A percentile compares a stretch with the other conserved stretches of the same genome.
phyloP scores from a whole-genome alignment of 2,329 filamentous ascomycete species.

The Fusarium newnesense region DNA sequence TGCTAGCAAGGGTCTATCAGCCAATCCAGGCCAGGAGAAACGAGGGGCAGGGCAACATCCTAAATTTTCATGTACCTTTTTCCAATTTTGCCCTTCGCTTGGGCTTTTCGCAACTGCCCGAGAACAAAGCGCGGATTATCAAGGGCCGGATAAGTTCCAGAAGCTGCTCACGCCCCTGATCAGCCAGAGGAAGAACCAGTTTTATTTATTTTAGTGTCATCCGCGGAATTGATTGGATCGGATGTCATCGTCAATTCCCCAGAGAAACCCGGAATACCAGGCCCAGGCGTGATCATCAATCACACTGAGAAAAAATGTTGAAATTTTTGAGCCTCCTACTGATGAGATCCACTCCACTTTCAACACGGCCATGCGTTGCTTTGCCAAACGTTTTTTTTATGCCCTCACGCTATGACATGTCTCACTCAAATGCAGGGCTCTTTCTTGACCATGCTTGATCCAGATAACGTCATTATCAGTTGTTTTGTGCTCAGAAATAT shows the following conservation, averaged over 20 bases:
- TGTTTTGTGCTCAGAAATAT: constrained; percentile 1
- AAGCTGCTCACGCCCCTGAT: constrained; percentile 26
- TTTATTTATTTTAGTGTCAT: not conserved
- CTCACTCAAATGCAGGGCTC: constrained; percentile 25
- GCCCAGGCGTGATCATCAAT: not conserved
- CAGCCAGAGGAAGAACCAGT: not conserved
- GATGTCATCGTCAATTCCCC: constrained; percentile 8
- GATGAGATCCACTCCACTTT: constrained; percentile 14
- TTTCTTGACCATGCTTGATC: not conserved
- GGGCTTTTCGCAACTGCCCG: constrained; percentile 10
- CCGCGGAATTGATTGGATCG: constrained; percentile 11
- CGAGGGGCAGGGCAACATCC: constrained; percentile 9
- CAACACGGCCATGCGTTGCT: constrained; percentile 9
- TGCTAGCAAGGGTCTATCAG: constrained; percentile 15
- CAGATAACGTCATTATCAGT: constrained; percentile 1
- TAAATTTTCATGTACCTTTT: constrained; percentile 12
- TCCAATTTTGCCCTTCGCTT: constrained; percentile 9
- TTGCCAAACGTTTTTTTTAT: constrained; percentile 7
- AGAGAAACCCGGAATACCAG: constrained; percentile 6
- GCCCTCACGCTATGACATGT: constrained; percentile 21
- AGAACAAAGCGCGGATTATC: constrained; percentile 27
- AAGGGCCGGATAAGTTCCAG: constrained; percentile 33
- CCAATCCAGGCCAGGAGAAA: not conserved
- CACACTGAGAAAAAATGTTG: not conserved
- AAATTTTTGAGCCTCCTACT: constrained; percentile 30